phyloP scores from a whole-genome alignment of 2,329 filamentous ascomycete genomes.

The Aspergillus aculeatus region DNA sequence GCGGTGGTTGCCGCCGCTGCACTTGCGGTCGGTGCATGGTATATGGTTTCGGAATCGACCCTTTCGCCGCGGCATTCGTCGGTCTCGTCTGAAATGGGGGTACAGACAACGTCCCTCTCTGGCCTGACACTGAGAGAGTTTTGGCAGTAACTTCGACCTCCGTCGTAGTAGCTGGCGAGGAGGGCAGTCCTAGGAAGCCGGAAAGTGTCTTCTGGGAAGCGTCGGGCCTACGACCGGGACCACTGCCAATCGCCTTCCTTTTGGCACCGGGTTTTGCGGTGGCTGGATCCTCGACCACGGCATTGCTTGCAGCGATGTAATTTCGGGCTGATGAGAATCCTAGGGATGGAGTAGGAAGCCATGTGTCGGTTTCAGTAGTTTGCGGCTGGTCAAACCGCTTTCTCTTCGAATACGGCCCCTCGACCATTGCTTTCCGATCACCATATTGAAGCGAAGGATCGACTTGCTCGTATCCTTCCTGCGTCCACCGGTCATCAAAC shows the following conservation, averaged over 20 bases:
- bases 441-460: slow-evolving; percentile 42
- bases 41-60: slow-evolving; percentile 22
- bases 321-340: slow-evolving; percentile 64
- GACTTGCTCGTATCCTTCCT: slow-evolving; percentile 56
- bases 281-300: slow-evolving; percentile 9
- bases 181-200: slow-evolving; percentile 48
- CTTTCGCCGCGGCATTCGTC: slow-evolving; percentile 13
- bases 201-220: slow-evolving; percentile 53
- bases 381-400: slow-evolving; percentile 27
- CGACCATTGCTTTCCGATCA: slow-evolving; percentile 20
- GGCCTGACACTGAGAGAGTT: slow-evolving; percentile 1
- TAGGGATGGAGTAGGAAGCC: slow-evolving; percentile 44
- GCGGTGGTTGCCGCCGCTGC: slow-evolving; percentile 30
- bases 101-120: slow-evolving; percentile 12
- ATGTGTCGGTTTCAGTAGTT: slow-evolving; percentile 30
- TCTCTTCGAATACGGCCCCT: slow-evolving; percentile 29
- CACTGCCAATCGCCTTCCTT: slow-evolving; percentile 28
- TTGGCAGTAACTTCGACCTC: slow-evolving; percentile 13
- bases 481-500: slow-evolving; percentile 65
- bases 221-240: slow-evolving; percentile 37
- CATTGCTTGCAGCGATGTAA: slow-evolving; percentile 46
- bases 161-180: slow-evolving; percentile 17
- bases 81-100: slow-evolving; percentile 2
- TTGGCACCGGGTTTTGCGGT: slow-evolving; percentile 30
- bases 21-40: slow-evolving; percentile 33